These are phyloP conservation scores for Tricholoma flavovirens DNA, from an alignment of 768 basidiomycete species.

Conservation along the genomic window DNA sequence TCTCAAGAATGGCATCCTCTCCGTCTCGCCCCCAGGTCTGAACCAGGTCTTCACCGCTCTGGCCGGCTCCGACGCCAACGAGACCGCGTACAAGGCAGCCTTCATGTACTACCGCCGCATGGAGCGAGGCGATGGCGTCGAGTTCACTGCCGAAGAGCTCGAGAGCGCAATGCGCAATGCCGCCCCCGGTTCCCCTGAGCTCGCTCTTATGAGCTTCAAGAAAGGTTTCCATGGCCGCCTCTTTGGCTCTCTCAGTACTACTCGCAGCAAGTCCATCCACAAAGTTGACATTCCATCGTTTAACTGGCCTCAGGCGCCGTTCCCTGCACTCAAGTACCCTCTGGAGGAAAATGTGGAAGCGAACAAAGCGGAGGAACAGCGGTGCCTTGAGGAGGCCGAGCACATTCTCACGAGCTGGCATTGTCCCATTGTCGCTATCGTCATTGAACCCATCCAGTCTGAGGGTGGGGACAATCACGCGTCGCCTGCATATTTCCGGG, in stretches of 20 bases:
- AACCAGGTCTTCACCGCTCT: not conserved
- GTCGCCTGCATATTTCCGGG: slow-evolving; percentile 71
- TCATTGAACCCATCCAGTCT: slow-evolving; percentile 90
- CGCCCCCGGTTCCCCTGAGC: not conserved
- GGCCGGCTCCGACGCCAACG: not conserved
- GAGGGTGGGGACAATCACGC: slow-evolving; percentile 96
- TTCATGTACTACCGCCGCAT: not conserved
- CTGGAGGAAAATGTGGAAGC: not conserved
- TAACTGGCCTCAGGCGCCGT: not conserved
- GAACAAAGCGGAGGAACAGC: not conserved
- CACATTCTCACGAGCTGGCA: not conserved
- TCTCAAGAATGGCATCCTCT: not conserved
- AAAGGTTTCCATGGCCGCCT: not conserved
- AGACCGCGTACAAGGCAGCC: not conserved
- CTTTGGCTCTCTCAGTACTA: not conserved
- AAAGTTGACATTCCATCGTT: not conserved
- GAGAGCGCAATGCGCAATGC: not conserved
- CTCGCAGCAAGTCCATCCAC: not conserved
- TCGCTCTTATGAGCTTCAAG: slow-evolving; percentile 1
- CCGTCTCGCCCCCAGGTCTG: not conserved
- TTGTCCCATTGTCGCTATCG: slow-evolving; percentile 47
- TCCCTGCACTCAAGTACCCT: not conserved
- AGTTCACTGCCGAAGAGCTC: not conserved
- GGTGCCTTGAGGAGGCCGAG: not conserved
- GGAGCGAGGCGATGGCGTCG: not conserved